Evolutionary conservation across 1,284 basidiomycete genomes (phyloP), one percentile per base, ranked within the genome.

Genomic region (Microbotryum violaceum): DNA sequence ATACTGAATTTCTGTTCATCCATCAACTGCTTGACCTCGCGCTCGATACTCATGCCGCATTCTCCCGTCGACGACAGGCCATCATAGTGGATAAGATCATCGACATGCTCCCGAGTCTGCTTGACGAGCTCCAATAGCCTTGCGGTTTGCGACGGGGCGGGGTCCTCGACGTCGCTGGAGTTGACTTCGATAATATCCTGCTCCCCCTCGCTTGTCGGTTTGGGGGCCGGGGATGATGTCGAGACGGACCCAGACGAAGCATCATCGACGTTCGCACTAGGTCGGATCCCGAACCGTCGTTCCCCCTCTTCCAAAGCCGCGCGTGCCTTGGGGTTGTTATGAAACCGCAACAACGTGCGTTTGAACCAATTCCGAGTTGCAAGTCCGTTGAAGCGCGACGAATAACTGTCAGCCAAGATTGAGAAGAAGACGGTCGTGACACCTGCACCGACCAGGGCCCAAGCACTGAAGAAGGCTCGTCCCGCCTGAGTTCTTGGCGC

Each of bases 391-490:
- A 85, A 85, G 21, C 79, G 77, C 9, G 77, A 78, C 0, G 80
- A 79, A 61, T 82, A 84, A 1, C 80, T 83, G 66, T 88, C 87
- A 14, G 82, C 79, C 23, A 88, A 70, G 31, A 88, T 85, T 81
- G 73, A 68, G 21, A 72, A 61, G 29, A 71, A 59, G 21, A 74
- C 69, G 0, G 64, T 51, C 54, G 71, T 33, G 63, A 64, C 55
- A 66, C 68, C 47, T 49, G 72, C 49, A 70, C 68, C 54, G 12
- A 86, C 75, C 51, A 91, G 74, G 0, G 87, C 86, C 89, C 89
- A 91, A 12, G 85, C 81, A 57, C 90, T 82, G 74, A 91, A 91
- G 54, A 91, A 80, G 7, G 85, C 83, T 29, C 87, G 81, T 4
- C 88, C 88, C 6, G 85, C 81, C 6, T 84, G 82, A 1, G 85